Base-by-base conservation (phyloP, 1,284 basidiomycete species). In the Leccinum subfulvum region DNA sequence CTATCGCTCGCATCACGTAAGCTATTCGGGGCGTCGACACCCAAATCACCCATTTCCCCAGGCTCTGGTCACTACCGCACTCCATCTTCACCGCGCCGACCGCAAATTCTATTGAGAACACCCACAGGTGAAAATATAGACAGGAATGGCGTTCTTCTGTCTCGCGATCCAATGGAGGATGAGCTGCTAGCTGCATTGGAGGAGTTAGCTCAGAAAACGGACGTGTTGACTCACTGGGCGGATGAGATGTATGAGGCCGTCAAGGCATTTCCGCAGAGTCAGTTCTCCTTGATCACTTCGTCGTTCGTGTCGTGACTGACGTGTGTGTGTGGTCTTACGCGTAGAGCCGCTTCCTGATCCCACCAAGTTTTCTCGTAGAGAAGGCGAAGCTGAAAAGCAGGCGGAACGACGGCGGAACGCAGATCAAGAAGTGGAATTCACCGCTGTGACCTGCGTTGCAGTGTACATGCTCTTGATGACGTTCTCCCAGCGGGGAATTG, bases 161-260 rank as follows among this genome's bases (percentile, higher is more conserved):
- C 79, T 61, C 75, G 83, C n/a, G 91, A 96, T 69, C 89, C 92
- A 0, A 80, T 90, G 58, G 95, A 98, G 68, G 91, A 94, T 63
- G 86, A 86, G 62, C 77, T 98, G 8, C 78, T 98, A 10, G 84
- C 81, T 2, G 76, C 78, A 21, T 80, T 98, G 47, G 95, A 98
- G 73, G 92, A 97, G 66, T 77, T 95, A 0, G 96, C 95, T 10
- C 94, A 97, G 81, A 98, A 98, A 83, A 95, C 96, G 26, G 91
- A 93, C 66, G 94, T 97, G 41, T 79, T 98, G 60, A 91, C 91
- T 59, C 90, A 93, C 66, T 96, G 96, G 84, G 97, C 93, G 39
- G 96, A 98, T 76, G 87, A 91, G 74, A 93, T 95, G 84, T 90
- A 97, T 65, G 88, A 92, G 60, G 88, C 86, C 75, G 87, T 92